These are phyloP conservation scores for Nitzschia putrida DNA, from an alignment of 108 stramenopile species.

Conservation along the genomic window DNA sequence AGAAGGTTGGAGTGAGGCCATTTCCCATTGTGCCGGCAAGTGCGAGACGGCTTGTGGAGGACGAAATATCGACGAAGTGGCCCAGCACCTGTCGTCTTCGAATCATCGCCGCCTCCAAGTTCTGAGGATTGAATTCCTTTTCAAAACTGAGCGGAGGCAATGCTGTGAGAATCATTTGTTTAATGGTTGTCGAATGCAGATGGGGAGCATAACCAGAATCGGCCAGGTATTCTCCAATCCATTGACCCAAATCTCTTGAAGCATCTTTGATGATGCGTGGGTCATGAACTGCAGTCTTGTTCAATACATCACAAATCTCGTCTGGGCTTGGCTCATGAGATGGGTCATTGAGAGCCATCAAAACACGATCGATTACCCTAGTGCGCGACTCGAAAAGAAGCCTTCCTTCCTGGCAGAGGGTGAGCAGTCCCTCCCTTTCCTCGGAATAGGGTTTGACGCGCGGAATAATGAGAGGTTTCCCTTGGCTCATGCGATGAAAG, in stretches of 20 bases:
- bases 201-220: conserved; percentile 50
- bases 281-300: neutral
- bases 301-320: conserved; percentile 34
- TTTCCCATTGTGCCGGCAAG: too few species aligned
- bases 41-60: too few species aligned
- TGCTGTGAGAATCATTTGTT: conserved; percentile 53
- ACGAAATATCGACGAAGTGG: neutral
- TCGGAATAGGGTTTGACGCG: conserved; percentile 37
- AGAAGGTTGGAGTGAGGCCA: too few species aligned
- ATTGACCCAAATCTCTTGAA: conserved; percentile 37
- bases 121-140: conserved; percentile 35
- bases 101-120: conserved; percentile 22
- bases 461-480: conserved; percentile 34
- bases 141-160: conserved; percentile 37
- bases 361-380: conserved; percentile 22
- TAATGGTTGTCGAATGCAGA: conserved; percentile 22
- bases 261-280: conserved; percentile 16
- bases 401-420: conserved; percentile 18
- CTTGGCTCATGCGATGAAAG: conserved; percentile 14
- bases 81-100: conserved; percentile 3
- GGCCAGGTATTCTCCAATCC: conserved; percentile 52
- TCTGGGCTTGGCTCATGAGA: conserved; percentile 3
- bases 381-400: conserved; percentile 23
- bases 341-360: conserved; percentile 16
- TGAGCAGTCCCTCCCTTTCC: conserved; percentile 32